A percentile compares a stretch with the other conserved stretches of the same genome.
These are phyloP conservation scores for Fusarium stilboides DNA, from an alignment of 2,329 filamentous ascomycete species.

Conservation along the genomic window DNA sequence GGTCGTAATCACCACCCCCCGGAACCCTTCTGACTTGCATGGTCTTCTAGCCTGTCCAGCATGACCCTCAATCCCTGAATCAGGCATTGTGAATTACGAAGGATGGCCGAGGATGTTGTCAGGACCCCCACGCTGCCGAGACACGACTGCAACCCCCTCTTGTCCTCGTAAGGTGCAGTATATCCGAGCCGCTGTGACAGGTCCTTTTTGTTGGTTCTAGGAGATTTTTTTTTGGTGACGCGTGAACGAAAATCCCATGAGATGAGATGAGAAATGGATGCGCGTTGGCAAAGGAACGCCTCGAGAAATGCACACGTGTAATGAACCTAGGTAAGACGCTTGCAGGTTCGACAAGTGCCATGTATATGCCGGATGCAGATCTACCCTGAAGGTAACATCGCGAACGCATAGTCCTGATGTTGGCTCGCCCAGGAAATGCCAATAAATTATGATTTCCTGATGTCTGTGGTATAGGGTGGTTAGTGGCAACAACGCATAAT, in stretches of 20 bases:
- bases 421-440: constrained; percentile 3
- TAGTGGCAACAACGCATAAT: constrained; percentile 1
- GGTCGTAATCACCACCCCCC: constrained; percentile 36
- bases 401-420: constrained; percentile 25
- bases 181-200: constrained; percentile 26
- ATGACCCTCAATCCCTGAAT: constrained; percentile 46
- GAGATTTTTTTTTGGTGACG: constrained; percentile 15
- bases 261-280: constrained; percentile 17
- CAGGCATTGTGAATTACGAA: constrained; percentile 42
- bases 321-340: constrained; percentile 8
- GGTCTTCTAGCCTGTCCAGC: constrained; percentile 36
- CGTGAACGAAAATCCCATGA: constrained; percentile 37
- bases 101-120: constrained; percentile 32
- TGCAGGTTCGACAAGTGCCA: constrained; percentile 14
- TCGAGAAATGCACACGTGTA: constrained; percentile 40
- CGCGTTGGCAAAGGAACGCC: constrained; percentile 33
- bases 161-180: constrained; percentile 18
- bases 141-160: constrained; percentile 39
- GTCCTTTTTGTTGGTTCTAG: constrained; percentile 6
- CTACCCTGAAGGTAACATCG: constrained; percentile 42
- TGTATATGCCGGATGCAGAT: constrained; percentile 22
- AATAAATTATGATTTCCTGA: constrained; percentile 4
- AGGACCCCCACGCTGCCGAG: constrained; percentile 47
- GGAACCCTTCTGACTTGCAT: constrained; percentile 50
- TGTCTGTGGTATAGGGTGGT: constrained; percentile 25